phyloP scores from a whole-genome alignment of 306 rosid species.

The Cicer judaicum region DNA sequence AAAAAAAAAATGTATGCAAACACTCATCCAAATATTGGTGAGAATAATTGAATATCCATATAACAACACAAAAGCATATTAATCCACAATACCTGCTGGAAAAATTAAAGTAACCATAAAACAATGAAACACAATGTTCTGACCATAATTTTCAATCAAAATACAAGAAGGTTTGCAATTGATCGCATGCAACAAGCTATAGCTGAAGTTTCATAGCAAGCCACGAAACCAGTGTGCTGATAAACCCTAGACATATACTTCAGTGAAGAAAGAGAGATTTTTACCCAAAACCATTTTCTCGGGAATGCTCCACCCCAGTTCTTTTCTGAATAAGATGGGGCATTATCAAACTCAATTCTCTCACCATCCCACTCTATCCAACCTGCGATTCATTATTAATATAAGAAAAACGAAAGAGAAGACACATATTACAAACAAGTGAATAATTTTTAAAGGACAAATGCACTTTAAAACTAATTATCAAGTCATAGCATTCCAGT shows the following conservation, averaged over 20 bases:
- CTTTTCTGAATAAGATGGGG: constrained; percentile 93
- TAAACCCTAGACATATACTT: constrained; percentile 33
- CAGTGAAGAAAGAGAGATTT: constrained; percentile 38
- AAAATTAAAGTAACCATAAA: constrained; percentile 21
- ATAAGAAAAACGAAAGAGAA: constrained; percentile 46
- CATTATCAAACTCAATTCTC: constrained; percentile 86
- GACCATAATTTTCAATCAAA: constrained; percentile 25
- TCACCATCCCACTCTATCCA: constrained; percentile 99
- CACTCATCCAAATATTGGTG: constrained; percentile 9
- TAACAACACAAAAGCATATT: constrained; percentile 18
- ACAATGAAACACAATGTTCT: constrained; percentile 23
- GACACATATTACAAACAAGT: constrained; percentile 26
- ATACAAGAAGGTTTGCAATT: not conserved
- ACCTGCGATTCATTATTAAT: constrained; percentile 70
- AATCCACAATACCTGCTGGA: constrained; percentile 12
- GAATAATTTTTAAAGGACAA: constrained; percentile 13
- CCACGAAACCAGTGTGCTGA: constrained; percentile 11
- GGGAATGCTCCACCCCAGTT: constrained; percentile 99
- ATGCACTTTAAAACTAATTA: constrained; percentile 6
- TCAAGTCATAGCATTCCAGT: constrained; percentile 29
- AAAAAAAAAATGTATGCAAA: not conserved
- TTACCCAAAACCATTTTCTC: constrained; percentile 99
- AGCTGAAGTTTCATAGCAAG: constrained; percentile 32
- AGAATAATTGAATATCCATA: constrained; percentile 15
- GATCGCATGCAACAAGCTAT: constrained; percentile 18